Evolutionary conservation across 2,329 filamentous ascomycete species (phyloP), one percentile per base, ranked within the genome.

Genomic region (Escovopsis weberi): DNA sequence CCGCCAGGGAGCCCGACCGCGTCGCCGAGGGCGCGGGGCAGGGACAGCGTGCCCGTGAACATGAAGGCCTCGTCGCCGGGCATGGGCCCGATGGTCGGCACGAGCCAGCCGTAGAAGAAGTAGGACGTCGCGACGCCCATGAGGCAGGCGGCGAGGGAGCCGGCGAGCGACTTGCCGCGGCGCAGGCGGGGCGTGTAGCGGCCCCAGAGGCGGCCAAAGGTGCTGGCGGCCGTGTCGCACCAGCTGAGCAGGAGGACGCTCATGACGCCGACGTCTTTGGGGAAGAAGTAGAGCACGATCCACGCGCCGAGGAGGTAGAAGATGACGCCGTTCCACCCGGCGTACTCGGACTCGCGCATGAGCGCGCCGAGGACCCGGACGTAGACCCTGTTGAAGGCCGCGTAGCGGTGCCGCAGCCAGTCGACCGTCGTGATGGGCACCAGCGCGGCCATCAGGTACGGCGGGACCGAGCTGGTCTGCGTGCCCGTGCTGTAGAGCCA

Each of bases 171-270:
- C 74, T 98, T 98, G 36, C 88, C 88, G 48, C 74, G 74, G 47
- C 91, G 78, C 43, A 98, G 74, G 41, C 82, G 75, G 33, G 85
- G 85, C 2, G 91, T 98, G 58, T 95, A 88, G 48, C 82, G 76
- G 36, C 91, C 91, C 65, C 85, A 96, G 12, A 89, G 68, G 43
- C 91, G 77, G 42, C 91, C 91, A 56, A 98, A 88, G 0, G 91
- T 98, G 58, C 83, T 91, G 40, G 91, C 91, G 33, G 91, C 91
- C 1, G 91, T 96, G 60, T 98, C 91, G 63, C 91, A 98, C 91
- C 91, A 98, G 57, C 85, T 93, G 23, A 98, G 75, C 35, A 98
- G 74, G 54, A 98, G 69, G 37, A 96, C 82, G 47, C 83, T 80
- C 69, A 96, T 82, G 39, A 94, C 82, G 7, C 82, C 87, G 23